Conservation (phyloP, 805 yeast species). For the Kodamaea kaohsiungensis region DNA sequence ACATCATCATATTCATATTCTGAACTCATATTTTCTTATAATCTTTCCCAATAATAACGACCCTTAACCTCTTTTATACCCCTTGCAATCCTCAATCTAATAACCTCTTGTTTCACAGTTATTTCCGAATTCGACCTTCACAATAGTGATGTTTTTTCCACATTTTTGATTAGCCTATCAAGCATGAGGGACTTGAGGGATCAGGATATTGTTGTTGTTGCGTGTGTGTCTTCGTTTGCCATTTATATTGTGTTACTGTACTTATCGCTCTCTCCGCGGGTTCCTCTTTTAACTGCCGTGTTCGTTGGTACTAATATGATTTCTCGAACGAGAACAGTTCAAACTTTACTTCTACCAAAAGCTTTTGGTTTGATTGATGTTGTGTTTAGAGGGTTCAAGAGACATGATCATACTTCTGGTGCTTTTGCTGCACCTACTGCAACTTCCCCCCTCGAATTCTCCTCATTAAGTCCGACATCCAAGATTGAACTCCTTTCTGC, state of each 20-base stretch:
- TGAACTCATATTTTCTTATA: too few species aligned
- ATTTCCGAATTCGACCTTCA: slow-evolving; percentile 2
- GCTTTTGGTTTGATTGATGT: background rate
- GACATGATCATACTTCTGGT: background rate
- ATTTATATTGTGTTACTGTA: slow-evolving; percentile 22
- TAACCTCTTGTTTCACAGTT: background rate
- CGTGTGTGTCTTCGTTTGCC: slow-evolving; percentile 17
- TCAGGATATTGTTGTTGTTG: slow-evolving; percentile 18
- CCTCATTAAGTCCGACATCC: slow-evolving; percentile 20
- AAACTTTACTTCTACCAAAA: slow-evolving; percentile 12
- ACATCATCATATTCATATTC: slow-evolving; percentile 49
- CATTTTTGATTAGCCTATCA: slow-evolving; percentile 1
- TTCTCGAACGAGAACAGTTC: slow-evolving; percentile 27
- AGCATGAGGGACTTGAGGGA: slow-evolving; percentile 5
- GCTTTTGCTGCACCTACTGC: background rate
- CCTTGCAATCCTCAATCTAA: background rate
- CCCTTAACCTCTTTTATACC: too few species aligned
- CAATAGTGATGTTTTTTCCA: slow-evolving; percentile 8
- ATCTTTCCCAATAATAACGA: too few species aligned
- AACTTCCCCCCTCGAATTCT: background rate
- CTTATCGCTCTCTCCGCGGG: slow-evolving; percentile 21
- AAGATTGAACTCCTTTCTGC: slow-evolving; percentile 41
- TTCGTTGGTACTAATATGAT: slow-evolving; percentile 36
- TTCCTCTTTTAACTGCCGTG: slow-evolving; percentile 30
- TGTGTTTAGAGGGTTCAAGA: background rate